These are phyloP conservation scores for Suillus plorans DNA, from an alignment of 768 basidiomycete species.

Conservation along the genomic window DNA sequence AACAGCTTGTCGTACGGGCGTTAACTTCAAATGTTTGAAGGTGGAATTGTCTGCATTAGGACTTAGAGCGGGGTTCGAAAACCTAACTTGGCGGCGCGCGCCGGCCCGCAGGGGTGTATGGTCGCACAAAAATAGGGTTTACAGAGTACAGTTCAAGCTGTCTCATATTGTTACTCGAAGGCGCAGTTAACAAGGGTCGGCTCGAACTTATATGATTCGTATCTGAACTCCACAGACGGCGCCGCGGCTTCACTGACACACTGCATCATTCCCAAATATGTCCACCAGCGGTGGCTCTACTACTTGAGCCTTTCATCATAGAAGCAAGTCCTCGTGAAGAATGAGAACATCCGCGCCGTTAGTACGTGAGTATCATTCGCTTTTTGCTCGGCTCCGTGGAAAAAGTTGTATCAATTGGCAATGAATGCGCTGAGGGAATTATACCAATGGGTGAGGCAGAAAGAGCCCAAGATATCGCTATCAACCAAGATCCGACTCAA, in stretches of 20 bases:
- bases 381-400: neutral
- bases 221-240: neutral
- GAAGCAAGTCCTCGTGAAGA: neutral
- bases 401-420: neutral
- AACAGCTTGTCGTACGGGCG: neutral
- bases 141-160: neutral
- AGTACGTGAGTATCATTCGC: neutral
- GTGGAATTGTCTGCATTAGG: neutral
- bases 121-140: neutral
- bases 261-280: neutral
- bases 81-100: neutral
- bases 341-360: neutral
- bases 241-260: neutral
- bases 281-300: neutral
- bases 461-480: neutral
- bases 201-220: neutral
- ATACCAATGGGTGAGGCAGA: neutral
- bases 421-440: neutral
- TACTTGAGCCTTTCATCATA: neutral
- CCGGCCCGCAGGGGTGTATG: neutral
- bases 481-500: neutral
- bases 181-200: neutral
- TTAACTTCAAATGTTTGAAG: neutral
- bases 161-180: neutral
- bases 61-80: neutral